These are phyloP conservation scores for Cutaneotrichosporon arboriforme DNA, from an alignment of 1,284 basidiomycete species.

Conservation along the genomic window DNA sequence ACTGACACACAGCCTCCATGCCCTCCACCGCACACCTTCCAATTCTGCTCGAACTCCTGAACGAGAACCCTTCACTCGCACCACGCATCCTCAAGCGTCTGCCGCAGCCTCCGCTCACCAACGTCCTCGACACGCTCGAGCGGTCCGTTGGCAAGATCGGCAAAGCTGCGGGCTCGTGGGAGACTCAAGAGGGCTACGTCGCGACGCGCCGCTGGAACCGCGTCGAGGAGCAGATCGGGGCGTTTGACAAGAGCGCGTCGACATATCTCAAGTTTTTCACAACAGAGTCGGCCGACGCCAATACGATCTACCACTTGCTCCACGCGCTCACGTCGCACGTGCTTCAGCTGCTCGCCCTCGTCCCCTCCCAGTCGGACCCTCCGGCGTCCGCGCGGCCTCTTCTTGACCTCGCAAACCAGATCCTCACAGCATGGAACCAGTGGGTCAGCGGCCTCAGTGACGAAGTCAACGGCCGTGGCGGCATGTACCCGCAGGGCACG, in stretches of 20 bases:
- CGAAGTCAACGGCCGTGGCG: slow-evolving; percentile 40
- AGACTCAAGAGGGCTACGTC: slow-evolving; percentile 15
- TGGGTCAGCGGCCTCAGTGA: slow-evolving; percentile 31
- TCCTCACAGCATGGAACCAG: slow-evolving; percentile 29
- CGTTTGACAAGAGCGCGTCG: slow-evolving; percentile 30
- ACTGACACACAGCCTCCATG: slow-evolving; percentile 28
- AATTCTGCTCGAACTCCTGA: slow-evolving; percentile 37
- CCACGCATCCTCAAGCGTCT: slow-evolving; percentile 29
- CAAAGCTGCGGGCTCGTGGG: slow-evolving; percentile 20
- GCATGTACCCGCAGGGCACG: slow-evolving; percentile 37
- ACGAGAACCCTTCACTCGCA: slow-evolving; percentile 29
- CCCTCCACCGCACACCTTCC: slow-evolving; percentile 38
- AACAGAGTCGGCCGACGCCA: slow-evolving; percentile 17
- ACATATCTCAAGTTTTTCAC: slow-evolving; percentile 41
- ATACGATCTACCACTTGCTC: slow-evolving; percentile 34
- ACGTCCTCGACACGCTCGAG: slow-evolving; percentile 35
- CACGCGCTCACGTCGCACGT: slow-evolving; percentile 28
- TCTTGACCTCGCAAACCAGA: slow-evolving; percentile 30
- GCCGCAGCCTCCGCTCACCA: slow-evolving; percentile 33
- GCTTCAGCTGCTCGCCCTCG: slow-evolving; percentile 24
- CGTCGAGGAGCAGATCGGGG: slow-evolving; percentile 22
- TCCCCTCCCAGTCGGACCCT: slow-evolving; percentile 24
- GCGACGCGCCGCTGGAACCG: slow-evolving; percentile 30
- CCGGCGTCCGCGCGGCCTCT: slow-evolving; percentile 18
- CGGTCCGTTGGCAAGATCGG: slow-evolving; percentile 21